A percentile compares a stretch with the other conserved stretches of the same genome.
Evolutionary conservation across 2,329 filamentous ascomycete genomes (phyloP).

Genomic region (Aspergillus sp.): DNA sequence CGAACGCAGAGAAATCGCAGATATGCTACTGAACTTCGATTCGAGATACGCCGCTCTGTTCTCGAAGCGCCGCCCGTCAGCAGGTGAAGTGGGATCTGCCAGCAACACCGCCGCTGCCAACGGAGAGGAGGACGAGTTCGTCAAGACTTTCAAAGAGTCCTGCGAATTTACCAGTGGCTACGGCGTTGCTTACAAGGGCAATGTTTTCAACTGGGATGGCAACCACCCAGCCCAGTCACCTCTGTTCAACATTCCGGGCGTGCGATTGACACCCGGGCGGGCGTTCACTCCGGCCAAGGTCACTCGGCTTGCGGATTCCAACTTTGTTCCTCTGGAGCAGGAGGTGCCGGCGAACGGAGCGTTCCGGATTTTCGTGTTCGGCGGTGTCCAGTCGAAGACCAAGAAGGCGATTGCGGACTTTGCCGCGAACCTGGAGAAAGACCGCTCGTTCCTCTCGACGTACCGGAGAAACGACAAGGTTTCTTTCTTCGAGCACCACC

Average conservation of each 20-base stretch:
- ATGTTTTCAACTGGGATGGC: conserved; percentile 73
- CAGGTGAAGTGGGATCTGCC: conserved; percentile 62
- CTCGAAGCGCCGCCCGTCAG: conserved; percentile 64
- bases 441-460: conserved; percentile 61
- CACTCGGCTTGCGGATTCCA: conserved; percentile 78
- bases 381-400: conserved; percentile 55
- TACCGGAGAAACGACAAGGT: conserved; percentile 56
- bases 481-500: conserved; percentile 69
- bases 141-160: conserved; percentile 80
- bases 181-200: conserved; percentile 75
- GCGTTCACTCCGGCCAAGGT: conserved; percentile 71
- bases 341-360: conserved; percentile 81
- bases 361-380: conserved; percentile 79
- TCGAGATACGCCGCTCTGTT: conserved; percentile 84
- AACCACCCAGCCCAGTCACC: conserved; percentile 61
- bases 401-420: conserved; percentile 61
- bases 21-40: conserved; percentile 77
- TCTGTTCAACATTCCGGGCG: conserved; percentile 57
- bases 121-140: conserved; percentile 57
- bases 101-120: conserved; percentile 29
- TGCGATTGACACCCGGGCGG: conserved; percentile 61
- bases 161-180: conserved; percentile 92
- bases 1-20: conserved; percentile 75
- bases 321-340: conserved; percentile 82
- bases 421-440: conserved; percentile 52